phyloP scores from a whole-genome alignment of 2,329 filamentous ascomycete genomes.

The Elsinoe arachidis region DNA sequence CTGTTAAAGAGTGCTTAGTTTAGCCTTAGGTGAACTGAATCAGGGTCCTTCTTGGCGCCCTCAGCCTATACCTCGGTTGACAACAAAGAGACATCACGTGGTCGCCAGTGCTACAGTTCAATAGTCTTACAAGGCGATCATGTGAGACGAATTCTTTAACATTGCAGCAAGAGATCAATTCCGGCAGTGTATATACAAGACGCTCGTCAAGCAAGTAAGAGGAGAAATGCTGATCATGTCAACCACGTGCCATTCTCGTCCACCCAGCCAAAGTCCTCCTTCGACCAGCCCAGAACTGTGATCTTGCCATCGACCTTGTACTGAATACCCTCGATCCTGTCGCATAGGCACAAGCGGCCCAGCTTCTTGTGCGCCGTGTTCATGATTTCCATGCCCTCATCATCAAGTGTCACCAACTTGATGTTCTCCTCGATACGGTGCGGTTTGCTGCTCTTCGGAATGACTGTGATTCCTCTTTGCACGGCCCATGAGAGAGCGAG shows the following conservation, averaged over 20 bases:
- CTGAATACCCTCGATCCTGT: neutral
- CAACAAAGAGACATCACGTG: no score
- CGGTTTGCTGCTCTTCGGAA: constrained; percentile 1
- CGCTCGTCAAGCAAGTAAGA: no score
- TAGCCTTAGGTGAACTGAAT: no score
- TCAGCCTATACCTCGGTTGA: no score
- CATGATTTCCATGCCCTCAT: neutral
- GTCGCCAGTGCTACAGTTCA: no score
- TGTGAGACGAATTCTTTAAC: no score
- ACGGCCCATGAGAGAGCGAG: constrained; percentile 8
- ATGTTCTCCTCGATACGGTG: constrained; percentile 9
- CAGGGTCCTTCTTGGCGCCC: no score
- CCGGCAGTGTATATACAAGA: no score
- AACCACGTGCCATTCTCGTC: constrained; percentile 5
- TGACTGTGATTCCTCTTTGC: neutral
- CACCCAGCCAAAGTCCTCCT: constrained; percentile 6
- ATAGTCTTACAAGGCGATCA: no score
- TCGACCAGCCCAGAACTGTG: constrained; percentile 2
- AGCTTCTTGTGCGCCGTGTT: neutral
- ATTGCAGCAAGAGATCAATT: no score
- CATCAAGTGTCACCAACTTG: neutral
- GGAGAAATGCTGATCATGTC: neutral
- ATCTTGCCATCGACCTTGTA: constrained; percentile 4
- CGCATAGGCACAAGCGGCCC: neutral
- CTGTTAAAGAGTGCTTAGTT: no score